phyloP scores from a whole-genome alignment of 768 basidiomycete species.

The Suillus paluster region DNA sequence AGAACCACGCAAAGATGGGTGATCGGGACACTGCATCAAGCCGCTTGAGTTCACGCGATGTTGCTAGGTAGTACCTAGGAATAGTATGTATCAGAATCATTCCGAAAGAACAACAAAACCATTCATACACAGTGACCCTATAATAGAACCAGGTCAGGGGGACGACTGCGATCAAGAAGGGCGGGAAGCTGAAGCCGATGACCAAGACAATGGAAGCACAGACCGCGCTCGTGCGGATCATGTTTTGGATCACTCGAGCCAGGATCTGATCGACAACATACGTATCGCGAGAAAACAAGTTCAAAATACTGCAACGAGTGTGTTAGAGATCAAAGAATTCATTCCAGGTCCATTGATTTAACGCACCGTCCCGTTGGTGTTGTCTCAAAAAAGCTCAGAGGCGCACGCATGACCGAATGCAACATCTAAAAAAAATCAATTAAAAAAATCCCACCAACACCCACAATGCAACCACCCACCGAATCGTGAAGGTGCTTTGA shows the following conservation, averaged over 20 bases:
- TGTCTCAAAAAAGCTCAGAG: constrained; percentile 86
- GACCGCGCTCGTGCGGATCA: constrained; percentile 66
- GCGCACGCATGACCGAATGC: constrained; percentile 77
- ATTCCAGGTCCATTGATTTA: background rate
- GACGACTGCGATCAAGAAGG: constrained; percentile 74
- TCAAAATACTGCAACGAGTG: constrained; percentile 65
- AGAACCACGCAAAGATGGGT: constrained; percentile 91
- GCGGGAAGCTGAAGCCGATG: constrained; percentile 82
- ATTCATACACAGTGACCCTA: constrained; percentile 73
- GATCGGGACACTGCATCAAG: constrained; percentile 88
- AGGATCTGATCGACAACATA: constrained; percentile 88
- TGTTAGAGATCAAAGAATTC: background rate
- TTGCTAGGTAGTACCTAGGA: constrained; percentile 81
- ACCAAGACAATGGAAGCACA: constrained; percentile 69
- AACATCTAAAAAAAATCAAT: constrained; percentile 61
- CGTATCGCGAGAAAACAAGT: constrained; percentile 89
- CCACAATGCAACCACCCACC: constrained; percentile 43
- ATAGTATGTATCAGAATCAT: background rate
- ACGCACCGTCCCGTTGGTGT: constrained; percentile 83
- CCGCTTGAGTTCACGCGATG: constrained; percentile 86
- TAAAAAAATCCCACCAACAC: constrained; percentile 2
- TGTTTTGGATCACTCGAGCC: constrained; percentile 68
- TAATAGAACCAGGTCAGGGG: constrained; percentile 83
- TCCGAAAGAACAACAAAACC: background rate
- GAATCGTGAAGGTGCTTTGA: constrained; percentile 77